Conservation (phyloP, 208 protist species). For the Trypanosoma grayi region DNA sequence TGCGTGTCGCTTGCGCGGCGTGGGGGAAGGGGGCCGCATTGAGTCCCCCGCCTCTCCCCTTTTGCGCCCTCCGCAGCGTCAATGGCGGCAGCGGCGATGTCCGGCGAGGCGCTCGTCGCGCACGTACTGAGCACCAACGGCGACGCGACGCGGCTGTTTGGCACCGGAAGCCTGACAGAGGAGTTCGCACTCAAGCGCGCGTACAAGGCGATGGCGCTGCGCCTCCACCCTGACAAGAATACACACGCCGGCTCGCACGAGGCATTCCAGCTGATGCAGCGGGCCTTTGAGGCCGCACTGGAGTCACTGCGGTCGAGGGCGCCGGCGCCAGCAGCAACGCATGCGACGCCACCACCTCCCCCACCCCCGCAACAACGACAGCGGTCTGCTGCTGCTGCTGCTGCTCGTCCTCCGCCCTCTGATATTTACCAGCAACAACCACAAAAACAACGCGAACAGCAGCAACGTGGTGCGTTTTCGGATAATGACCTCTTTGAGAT, state of each 20-base stretch:
- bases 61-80: neutral
- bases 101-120: conserved; percentile 23
- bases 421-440: neutral
- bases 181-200: conserved; percentile 43
- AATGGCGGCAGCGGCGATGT: conserved; percentile 12
- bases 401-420: neutral
- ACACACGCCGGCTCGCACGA: conserved; percentile 26
- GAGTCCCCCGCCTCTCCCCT: neutral
- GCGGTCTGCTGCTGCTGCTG: neutral
- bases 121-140: conserved; percentile 17
- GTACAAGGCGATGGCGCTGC: conserved; percentile 62
- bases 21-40: neutral
- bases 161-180: neutral
- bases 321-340: neutral
- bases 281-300: conserved; percentile 38
- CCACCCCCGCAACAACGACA: conserved; percentile 1
- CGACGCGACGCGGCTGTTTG: conserved; percentile 20
- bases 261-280: conserved; percentile 67
- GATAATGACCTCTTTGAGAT: conserved; percentile 23
- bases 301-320: neutral
- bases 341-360: conserved; percentile 1
- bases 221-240: conserved; percentile 87
- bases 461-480: neutral
- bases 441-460: neutral
- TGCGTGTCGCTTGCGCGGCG: neutral